phyloP scores from a whole-genome alignment of 805 yeast species.

The Maudiozyma saulgeensis region DNA sequence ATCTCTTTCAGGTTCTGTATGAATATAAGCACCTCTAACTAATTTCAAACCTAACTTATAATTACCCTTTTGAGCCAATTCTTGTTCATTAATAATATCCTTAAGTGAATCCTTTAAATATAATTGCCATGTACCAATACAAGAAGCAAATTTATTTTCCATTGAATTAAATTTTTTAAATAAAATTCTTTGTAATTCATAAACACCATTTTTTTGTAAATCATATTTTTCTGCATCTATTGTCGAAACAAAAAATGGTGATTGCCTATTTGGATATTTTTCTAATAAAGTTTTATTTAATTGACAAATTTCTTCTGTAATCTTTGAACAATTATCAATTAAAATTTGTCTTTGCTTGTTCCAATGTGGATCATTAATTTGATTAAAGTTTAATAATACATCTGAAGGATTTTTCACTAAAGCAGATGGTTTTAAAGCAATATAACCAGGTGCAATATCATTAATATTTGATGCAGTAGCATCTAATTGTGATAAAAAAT shows the following conservation, averaged over 20 bases:
- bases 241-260: constrained; percentile 69
- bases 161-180: constrained; percentile 61
- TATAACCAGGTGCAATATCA: constrained; percentile 79
- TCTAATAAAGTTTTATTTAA: constrained; percentile 42
- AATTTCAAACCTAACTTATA: constrained; percentile 80
- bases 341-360: constrained; percentile 41
- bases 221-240: constrained; percentile 89
- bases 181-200: constrained; percentile 75
- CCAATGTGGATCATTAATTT: constrained; percentile 41
- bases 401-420: constrained; percentile 67
- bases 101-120: constrained; percentile 65
- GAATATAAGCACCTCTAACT: constrained; percentile 93
- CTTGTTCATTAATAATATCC: constrained; percentile 52
- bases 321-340: constrained; percentile 53
- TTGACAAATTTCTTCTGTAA: constrained; percentile 47
- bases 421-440: constrained; percentile 91
- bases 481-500: constrained; percentile 42
- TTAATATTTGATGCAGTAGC: constrained; percentile 39
- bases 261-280: constrained; percentile 51
- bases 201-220: constrained; percentile 76
- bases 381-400: constrained; percentile 50
- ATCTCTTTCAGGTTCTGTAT: constrained; percentile 67
- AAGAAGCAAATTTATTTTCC: constrained; percentile 45
- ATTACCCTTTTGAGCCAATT: constrained; percentile 47
- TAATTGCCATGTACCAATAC: constrained; percentile 90